Percentiles rank a stretch among this genome's conserved stretches.
Conservation (phyloP, 176 grass and related monocot species). For the Oryza coarctata region DNA sequence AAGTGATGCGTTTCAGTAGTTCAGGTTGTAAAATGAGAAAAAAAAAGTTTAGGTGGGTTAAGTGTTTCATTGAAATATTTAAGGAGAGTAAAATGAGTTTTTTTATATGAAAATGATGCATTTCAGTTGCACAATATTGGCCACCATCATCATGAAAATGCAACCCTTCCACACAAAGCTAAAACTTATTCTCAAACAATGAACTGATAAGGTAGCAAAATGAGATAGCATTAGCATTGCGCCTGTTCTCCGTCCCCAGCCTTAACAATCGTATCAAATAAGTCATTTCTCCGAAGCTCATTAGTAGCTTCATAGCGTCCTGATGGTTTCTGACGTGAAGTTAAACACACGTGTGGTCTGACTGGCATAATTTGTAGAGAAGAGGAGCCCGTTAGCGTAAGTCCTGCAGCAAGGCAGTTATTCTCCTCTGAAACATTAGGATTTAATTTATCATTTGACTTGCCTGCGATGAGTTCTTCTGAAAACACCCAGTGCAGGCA, state of each 20-base stretch:
- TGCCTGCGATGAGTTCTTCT: no score
- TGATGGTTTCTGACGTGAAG: constrained; percentile 3
- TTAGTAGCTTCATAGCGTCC: constrained; percentile 29
- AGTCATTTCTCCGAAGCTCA: constrained; percentile 33
- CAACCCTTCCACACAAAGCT: constrained; percentile 54
- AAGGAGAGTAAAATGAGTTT: no score
- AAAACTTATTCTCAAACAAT: constrained; percentile 45
- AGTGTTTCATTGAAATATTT: no score
- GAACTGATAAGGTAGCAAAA: constrained; percentile 49
- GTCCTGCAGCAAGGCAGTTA: constrained; percentile 41
- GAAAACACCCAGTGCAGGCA: constrained; percentile 33
- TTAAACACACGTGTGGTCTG: neutral
- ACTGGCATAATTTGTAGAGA: constrained; percentile 30
- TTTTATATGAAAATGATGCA: neutral
- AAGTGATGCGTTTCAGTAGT: no score
- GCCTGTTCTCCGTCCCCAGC: neutral
- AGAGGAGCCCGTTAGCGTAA: constrained; percentile 36
- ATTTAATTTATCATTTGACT: constrained; percentile 2
- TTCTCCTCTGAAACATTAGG: constrained; percentile 34
- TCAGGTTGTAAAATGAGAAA: no score
- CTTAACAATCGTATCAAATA: constrained; percentile 21
- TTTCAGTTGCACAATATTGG: constrained; percentile 54
- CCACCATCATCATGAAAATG: constrained; percentile 62
- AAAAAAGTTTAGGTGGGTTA: no score
- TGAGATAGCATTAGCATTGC: constrained; percentile 46